Evolutionary conservation across 441 rosid species (phyloP).

Genomic region (Raphanus hybrid): DNA sequence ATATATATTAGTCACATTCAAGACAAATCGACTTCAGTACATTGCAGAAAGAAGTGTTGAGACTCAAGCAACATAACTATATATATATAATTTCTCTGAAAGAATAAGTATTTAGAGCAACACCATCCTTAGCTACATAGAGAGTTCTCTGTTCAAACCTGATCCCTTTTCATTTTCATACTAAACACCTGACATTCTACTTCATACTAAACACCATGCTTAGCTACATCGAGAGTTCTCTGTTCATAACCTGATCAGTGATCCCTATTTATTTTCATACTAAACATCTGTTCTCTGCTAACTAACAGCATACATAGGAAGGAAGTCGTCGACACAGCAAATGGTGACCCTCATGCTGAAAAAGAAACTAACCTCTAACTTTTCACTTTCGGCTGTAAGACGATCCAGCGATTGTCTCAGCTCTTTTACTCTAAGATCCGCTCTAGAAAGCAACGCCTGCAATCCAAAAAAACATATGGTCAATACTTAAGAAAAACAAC

Average conservation of each 20-base stretch:
- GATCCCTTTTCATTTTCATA: not conserved
- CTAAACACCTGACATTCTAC: not conserved
- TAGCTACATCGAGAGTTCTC: not conserved
- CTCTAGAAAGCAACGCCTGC: conserved; percentile 72
- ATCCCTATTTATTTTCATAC: not conserved
- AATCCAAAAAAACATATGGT: conserved; percentile 30
- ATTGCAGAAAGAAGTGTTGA: not conserved
- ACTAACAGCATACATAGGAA: conserved; percentile 2
- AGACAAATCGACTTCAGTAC: not conserved
- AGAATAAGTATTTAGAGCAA: not conserved
- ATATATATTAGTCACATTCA: not conserved
- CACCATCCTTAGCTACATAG: conserved; percentile 1
- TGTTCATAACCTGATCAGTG: too few species aligned
- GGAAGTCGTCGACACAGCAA: not conserved
- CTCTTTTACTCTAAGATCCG: conserved; percentile 81
- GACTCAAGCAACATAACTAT: not conserved
- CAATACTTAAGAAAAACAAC: not conserved
- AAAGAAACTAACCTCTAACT: conserved; percentile 63
- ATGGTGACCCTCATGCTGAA: not conserved
- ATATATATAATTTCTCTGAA: not conserved
- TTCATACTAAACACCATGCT: not conserved
- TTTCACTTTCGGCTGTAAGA: conserved; percentile 78
- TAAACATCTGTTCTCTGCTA: not conserved
- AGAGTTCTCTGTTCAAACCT: not conserved
- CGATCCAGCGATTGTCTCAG: conserved; percentile 71